Base-by-base conservation (phyloP, 2,329 filamentous ascomycete species). In the Alternaria conjuncta region DNA sequence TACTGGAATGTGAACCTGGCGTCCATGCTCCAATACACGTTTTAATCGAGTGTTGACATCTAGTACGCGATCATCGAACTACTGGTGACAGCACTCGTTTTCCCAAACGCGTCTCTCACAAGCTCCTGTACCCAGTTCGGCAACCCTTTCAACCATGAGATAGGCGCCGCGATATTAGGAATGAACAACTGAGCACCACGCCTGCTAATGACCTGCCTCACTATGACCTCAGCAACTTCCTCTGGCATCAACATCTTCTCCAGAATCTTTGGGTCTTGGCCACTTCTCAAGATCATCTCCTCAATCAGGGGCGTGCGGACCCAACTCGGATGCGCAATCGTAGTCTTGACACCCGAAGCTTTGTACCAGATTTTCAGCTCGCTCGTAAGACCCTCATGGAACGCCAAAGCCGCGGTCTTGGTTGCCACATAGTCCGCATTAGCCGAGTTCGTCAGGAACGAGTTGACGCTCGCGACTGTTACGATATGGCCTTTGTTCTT, bases 161-260 rank as follows among this genome's bases (percentile, higher is more conserved):
- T 60, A 12, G 49, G 49, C n/a, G 41, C 57, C 8, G 41, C 41
- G 13, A 11, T 10, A 36, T 43, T 28, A 7, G 61, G 62, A 6
- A 73, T 71, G 23, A 82, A 50, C 32, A 82, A 68, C 50, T 81
- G 67, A 63, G 80, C 78, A 32, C 73, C 75, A 25, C 77, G 73
- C 28, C 50, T 60, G 15, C 76, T 72, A 64, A 81, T 23, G 20
- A 82, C 70, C 67, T 82, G 80, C 63, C 72, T 74, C 5, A 80
- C 76, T 12, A 82, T 75, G 3, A 78, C 74, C 61, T 80, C 71
- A 11, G 75, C 67, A 9, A 82, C 77, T 23, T 72, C 64, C 59
- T 77, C 60, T 2, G 80, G 75, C 15, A 74, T 69, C 43, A 82
- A 71, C 23, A 58, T 44, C 25, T 66, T 67, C 12, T 74, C 72